Percentiles rank a stretch among this genome's conserved stretches.
phyloP scores from a whole-genome alignment of 140 eudicot species.

The Bidens hawaiensis region DNA sequence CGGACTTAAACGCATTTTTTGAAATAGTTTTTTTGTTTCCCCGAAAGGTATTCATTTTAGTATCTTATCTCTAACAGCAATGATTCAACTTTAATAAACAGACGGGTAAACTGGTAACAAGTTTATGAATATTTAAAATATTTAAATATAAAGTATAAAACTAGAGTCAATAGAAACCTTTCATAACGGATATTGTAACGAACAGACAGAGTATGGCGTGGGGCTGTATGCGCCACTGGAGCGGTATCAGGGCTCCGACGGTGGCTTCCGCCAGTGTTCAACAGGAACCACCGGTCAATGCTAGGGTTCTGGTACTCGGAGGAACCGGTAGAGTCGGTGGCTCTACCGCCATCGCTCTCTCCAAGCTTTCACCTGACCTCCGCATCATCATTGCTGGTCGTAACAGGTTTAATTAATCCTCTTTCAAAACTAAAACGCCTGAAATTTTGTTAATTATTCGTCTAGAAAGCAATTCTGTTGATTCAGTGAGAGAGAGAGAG shows the following conservation, averaged over 20 bases:
- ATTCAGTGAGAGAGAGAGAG: background rate
- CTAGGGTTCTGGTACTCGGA: conserved; percentile 70
- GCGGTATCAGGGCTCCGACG: conserved; percentile 24
- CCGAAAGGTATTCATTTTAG: too few species aligned
- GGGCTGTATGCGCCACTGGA: conserved; percentile 45
- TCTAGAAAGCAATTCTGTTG: background rate
- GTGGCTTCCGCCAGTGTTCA: conserved; percentile 25
- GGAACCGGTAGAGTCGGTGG: conserved; percentile 98
- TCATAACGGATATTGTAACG: background rate
- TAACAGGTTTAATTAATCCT: conserved; percentile 49
- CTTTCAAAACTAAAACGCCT: background rate
- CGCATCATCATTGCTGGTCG: conserved; percentile 73
- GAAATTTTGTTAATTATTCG: too few species aligned
- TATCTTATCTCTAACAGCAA: too few species aligned
- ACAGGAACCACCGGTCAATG: conserved; percentile 28
- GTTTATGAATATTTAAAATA: too few species aligned
- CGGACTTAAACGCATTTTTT: too few species aligned
- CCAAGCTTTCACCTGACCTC: conserved; percentile 68
- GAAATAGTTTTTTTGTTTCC: too few species aligned
- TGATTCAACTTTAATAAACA: too few species aligned
- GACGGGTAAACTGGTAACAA: too few species aligned
- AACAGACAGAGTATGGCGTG: conserved; percentile 47
- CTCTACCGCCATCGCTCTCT: conserved; percentile 86
- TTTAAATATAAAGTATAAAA: too few species aligned
- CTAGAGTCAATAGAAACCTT: background rate